Base-by-base conservation (phyloP, 805 yeast genomes). In the Nakazawaea molendinolei region DNA sequence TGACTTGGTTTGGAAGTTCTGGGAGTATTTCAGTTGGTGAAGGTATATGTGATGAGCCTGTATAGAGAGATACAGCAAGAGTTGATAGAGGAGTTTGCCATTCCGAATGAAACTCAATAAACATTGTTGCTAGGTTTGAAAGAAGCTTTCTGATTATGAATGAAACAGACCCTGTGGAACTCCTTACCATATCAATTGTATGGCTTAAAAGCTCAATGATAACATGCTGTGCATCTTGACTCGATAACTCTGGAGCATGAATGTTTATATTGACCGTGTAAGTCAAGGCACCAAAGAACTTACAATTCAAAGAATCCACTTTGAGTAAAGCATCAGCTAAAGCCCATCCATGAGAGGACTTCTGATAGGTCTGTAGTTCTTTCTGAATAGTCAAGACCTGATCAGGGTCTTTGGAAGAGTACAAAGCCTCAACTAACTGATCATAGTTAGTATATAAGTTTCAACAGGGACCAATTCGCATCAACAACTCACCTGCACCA, bases 251-350 rank as follows among this genome's bases (percentile, higher is more conserved):
- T 5, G 14, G 18, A 1, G 39, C 6, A 29, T 46, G 44, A 8
- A 40, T 50, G 40, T 72, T 74, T 29, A 81, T 55, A 44, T 69
- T 63, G 4, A 86, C 92, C 0, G 86, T 71, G 40, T 74, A 76
- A 0, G 95, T 86, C 39, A 83, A 65, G 0, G 94, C 95, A 0
- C 95, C 95, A 49, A 86, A 79, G 52, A 80, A 86, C 49, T 76
- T 74, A 43, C 78, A 72, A 39, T 71, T 71, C 29, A 60, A 45
- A 1, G 72, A 65, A 3, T 51, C 49, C 2, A 52, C 42, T 31
- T 41, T 41, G 6, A 86, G 58, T 15, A 86, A 61, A 26, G 56
- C 45, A 23, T 69, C 64, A 0, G 89, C 95, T 17, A 86, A 49
- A 2, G 45, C 44, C 60, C 76, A 66, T 1, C 86, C 90, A 33